A percentile compares a stretch with the other conserved stretches of the same genome.
Conservation (phyloP, 2,329 filamentous ascomycete species). For the Albophoma yamanashiensis region DNA sequence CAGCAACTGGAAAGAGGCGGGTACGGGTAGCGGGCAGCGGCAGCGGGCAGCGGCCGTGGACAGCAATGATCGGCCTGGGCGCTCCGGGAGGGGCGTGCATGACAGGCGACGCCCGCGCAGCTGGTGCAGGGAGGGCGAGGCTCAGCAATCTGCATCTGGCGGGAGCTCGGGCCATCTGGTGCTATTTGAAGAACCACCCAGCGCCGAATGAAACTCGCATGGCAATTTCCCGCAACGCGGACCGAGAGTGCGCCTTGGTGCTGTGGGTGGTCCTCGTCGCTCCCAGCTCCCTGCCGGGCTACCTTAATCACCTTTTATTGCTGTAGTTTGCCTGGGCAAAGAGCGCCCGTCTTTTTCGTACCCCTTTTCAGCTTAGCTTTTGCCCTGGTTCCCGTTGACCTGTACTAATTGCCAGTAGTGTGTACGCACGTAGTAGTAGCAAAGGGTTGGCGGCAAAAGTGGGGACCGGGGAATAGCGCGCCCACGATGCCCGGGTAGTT, state of each 20-base stretch:
- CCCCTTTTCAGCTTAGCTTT: no score
- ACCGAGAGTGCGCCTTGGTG: background rate
- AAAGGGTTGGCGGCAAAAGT: background rate
- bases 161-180: background rate
- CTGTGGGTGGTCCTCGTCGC: background rate
- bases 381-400: background rate
- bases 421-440: no score
- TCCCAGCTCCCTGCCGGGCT: background rate
- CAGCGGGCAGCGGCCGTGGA: background rate
- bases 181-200: background rate
- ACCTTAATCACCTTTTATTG: background rate
- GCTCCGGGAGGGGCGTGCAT: background rate
- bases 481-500: background rate
- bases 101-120: background rate
- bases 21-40: background rate
- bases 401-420: no score
- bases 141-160: background rate
- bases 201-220: background rate
- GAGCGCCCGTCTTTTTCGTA: no score
- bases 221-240: background rate
- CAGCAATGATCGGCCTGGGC: background rate
- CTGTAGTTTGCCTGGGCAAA: background rate
- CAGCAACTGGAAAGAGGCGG: background rate
- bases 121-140: background rate
- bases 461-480: background rate